Percentiles rank a stretch among this genome's conserved stretches.
These are phyloP conservation scores for Verbascum thapsus DNA, from an alignment of 257 asterid species.

Conservation along the genomic window DNA sequence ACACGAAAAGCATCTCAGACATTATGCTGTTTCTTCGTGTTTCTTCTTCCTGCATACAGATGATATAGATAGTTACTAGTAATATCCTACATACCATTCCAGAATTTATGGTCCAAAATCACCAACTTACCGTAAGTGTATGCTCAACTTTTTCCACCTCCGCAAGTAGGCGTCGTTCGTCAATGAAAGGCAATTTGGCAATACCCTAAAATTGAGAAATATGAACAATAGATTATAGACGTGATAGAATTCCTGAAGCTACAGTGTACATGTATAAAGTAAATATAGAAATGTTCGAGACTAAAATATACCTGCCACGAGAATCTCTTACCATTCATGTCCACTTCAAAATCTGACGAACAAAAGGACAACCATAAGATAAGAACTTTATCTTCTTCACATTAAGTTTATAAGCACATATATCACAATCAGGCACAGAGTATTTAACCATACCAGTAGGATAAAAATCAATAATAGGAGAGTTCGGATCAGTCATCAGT, in stretches of 20 bases:
- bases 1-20: constrained; percentile 87
- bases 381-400: constrained; percentile 8
- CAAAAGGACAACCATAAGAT: constrained; percentile 23
- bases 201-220: constrained; percentile 58
- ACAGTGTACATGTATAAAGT: not conserved
- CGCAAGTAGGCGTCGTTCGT: constrained; percentile 80
- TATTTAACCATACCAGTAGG: constrained; percentile 64
- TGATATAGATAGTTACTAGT: constrained; percentile 17
- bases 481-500: constrained; percentile 91
- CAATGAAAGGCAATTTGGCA: constrained; percentile 96
- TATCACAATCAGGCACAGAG: constrained; percentile 22
- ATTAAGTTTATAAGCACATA: constrained; percentile 1
- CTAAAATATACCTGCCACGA: constrained; percentile 67
- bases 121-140: constrained; percentile 68
- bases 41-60: constrained; percentile 78
- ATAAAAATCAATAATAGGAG: constrained; percentile 89
- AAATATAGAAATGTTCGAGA: not conserved
- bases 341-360: constrained; percentile 84
- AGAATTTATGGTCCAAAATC: constrained; percentile 7
- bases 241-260: constrained; percentile 9
- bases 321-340: constrained; percentile 93
- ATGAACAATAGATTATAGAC: constrained; percentile 14
- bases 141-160: constrained; percentile 90
- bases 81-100: constrained; percentile 17
- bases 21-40: constrained; percentile 81